Conservation (phyloP, 306 rosid genomes). For the Mucuna pruriens region DNA sequence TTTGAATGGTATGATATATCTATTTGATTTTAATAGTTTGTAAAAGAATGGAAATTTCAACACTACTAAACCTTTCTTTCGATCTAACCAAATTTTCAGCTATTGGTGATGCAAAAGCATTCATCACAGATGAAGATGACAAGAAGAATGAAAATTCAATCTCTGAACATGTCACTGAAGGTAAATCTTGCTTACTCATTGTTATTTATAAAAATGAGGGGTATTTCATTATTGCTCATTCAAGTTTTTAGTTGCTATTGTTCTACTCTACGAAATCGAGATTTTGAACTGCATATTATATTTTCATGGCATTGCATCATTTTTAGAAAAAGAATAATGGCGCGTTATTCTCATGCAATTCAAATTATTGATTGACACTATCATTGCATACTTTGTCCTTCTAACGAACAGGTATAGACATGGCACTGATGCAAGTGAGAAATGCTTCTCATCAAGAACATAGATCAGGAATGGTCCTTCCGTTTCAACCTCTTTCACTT, state of each 20-base stretch:
- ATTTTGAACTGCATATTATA: neutral
- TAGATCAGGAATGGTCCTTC: slow-evolving; percentile 64
- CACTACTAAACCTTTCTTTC: neutral
- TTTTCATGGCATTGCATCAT: neutral
- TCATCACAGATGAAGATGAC: slow-evolving; percentile 44
- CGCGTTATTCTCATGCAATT: neutral
- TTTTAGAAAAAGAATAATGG: neutral
- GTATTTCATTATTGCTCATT: too few relatives aligned
- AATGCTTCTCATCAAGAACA: slow-evolving; percentile 15
- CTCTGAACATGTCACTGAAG: slow-evolving; percentile 16
- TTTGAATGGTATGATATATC: too few relatives aligned
- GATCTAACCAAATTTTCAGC: slow-evolving; percentile 51
- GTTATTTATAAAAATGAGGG: neutral
- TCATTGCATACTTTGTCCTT: neutral
- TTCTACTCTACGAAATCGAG: slow-evolving; percentile 3
- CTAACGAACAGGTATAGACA: neutral
- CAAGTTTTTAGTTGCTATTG: neutral
- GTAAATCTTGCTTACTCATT: slow-evolving; percentile 28
- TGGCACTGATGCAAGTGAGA: slow-evolving; percentile 4
- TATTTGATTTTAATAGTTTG: too few relatives aligned
- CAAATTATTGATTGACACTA: neutral
- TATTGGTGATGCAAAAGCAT: slow-evolving; percentile 52
- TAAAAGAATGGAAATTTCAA: neutral
- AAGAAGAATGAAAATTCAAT: slow-evolving; percentile 28
- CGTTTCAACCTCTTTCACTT: slow-evolving; percentile 73